phyloP scores from a whole-genome alignment of 495 filamentous ascomycete genomes.

The Lasiosphaeriaceae sp. region DNA sequence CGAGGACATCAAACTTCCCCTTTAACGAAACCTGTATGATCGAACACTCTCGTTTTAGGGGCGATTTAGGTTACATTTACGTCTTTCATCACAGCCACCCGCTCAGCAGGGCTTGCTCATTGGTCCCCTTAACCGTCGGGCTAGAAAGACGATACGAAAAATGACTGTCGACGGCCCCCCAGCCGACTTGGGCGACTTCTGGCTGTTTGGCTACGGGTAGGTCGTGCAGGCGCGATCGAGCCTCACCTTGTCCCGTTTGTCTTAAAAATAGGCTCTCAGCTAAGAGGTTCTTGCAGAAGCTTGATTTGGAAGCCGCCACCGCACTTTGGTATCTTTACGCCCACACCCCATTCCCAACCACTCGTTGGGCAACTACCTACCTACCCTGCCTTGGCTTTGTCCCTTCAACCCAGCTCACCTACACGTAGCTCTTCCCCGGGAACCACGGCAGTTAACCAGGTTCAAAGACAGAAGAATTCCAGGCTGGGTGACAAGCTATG shows the following conservation, averaged over 20 bases:
- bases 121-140: not conserved
- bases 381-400: not conserved
- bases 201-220: constrained; percentile 92
- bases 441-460: not conserved
- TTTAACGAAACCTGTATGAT: not conserved
- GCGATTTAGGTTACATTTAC: not conserved
- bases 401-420: not conserved
- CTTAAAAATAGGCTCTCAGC: constrained; percentile 10
- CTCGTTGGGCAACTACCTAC: no score
- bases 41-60: not conserved
- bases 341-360: no score
- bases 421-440: not conserved
- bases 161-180: constrained; percentile 12
- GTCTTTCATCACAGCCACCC: not conserved
- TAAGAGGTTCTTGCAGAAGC: constrained; percentile 55
- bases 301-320: constrained; percentile 99
- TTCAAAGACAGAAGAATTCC: constrained; percentile 72
- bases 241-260: no score
- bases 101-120: no score
- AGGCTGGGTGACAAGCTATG: constrained; percentile 91
- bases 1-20: not conserved
- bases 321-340: constrained; percentile 75
- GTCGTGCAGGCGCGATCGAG: constrained; percentile 23
- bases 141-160: constrained; percentile 5
- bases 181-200: constrained; percentile 54